Percentiles rank a stretch among this genome's conserved stretches.
Evolutionary conservation across 2,329 filamentous ascomycete species (phyloP).

Genomic region (Botryotinia globosa): DNA sequence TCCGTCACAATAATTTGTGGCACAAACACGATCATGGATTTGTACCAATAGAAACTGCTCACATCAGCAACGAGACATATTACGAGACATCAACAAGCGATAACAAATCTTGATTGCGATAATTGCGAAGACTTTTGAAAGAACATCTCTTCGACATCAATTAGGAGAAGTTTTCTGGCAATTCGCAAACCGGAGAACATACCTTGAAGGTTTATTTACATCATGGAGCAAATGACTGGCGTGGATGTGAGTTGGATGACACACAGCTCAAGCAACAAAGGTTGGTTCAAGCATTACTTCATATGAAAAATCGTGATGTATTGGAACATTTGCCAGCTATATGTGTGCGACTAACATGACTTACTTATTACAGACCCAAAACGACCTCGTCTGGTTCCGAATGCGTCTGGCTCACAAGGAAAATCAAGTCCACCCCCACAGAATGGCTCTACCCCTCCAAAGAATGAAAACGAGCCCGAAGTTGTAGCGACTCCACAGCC

Average conservation of each 20-base stretch:
- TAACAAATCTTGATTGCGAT: conserved; percentile 11
- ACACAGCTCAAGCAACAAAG: conserved; percentile 34
- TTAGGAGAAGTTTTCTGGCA: not conserved
- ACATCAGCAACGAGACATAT: conserved; percentile 19
- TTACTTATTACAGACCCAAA: conserved; percentile 7
- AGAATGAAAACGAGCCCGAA: conserved; percentile 12
- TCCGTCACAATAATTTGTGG: conserved; percentile 18
- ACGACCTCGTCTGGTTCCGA: conserved; percentile 14
- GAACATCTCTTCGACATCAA: not conserved
- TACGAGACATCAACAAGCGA: conserved; percentile 3
- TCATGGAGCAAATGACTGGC: conserved; percentile 38
- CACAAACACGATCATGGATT: conserved; percentile 18
- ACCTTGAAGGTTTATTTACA: conserved; percentile 6
- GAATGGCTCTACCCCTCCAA: conserved; percentile 9
- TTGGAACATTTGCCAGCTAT: not conserved
- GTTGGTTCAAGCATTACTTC: conserved; percentile 29
- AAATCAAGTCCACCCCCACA: conserved; percentile 8
- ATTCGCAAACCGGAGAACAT: not conserved
- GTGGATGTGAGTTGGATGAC: conserved; percentile 40
- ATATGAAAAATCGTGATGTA: conserved; percentile 31
- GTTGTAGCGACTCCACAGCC: not conserved
- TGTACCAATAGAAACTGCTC: conserved; percentile 18
- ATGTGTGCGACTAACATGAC: not conserved
- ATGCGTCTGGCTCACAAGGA: not conserved
- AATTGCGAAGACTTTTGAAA: not conserved